Percentiles rank a stretch among this genome's conserved stretches.
phyloP scores from a whole-genome alignment of 2,329 filamentous ascomycete genomes.

The Malbranchea zuffiana region DNA sequence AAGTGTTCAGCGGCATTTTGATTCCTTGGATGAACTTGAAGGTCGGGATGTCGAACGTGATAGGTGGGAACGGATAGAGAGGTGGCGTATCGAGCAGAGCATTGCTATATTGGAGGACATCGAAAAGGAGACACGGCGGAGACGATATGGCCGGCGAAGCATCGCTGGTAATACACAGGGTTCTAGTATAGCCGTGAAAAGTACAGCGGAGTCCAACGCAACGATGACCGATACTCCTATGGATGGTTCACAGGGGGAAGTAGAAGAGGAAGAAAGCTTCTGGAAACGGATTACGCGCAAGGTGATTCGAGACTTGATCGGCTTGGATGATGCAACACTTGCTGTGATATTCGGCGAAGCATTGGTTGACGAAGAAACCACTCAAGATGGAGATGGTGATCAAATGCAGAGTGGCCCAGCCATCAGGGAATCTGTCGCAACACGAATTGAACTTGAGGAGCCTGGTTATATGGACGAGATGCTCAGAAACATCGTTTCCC shows the following conservation, averaged over 20 bases:
- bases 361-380: constrained; percentile 42
- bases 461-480: constrained; percentile 24
- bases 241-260: not conserved
- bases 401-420: constrained; percentile 6
- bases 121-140: constrained; percentile 67
- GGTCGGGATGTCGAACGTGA: constrained; percentile 56
- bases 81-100: constrained; percentile 87
- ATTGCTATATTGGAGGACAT: constrained; percentile 76
- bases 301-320: constrained; percentile 80
- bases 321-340: constrained; percentile 75
- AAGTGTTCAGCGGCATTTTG: constrained; percentile 47
- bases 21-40: constrained; percentile 46
- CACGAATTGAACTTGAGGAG: constrained; percentile 8
- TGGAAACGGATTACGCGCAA: constrained; percentile 73
- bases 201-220: not conserved
- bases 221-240: not conserved
- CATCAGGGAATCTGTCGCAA: not conserved
- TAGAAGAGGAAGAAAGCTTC: constrained; percentile 48
- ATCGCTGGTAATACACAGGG: not conserved
- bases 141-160: constrained; percentile 36
- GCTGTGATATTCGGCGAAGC: constrained; percentile 79
- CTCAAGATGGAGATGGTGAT: constrained; percentile 14
- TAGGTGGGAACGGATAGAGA: constrained; percentile 72
- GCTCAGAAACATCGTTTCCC: constrained; percentile 23
- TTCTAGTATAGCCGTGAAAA: constrained; percentile 1